phyloP scores from a whole-genome alignment of 768 basidiomycete genomes.

The Clavaria fumosa region DNA sequence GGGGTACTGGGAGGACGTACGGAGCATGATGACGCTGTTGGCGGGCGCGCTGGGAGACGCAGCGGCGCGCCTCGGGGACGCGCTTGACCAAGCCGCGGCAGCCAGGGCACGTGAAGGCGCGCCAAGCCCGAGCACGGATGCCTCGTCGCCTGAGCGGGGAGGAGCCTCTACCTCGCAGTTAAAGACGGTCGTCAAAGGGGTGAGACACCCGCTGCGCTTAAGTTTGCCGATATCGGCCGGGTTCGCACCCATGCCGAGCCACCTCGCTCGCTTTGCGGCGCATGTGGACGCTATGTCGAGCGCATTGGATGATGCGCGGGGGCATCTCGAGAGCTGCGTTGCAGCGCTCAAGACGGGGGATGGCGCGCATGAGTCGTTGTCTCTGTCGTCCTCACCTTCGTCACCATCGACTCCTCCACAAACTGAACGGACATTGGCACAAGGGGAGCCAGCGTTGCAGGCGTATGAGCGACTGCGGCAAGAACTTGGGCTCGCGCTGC shows the following conservation, averaged over 20 bases:
- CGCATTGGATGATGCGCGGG: conserved; percentile 57
- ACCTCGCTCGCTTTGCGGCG: conserved; percentile 50
- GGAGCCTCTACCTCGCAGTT: no score
- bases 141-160: no score
- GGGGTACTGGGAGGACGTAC: conserved; percentile 75
- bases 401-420: conserved; percentile 13
- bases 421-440: no score
- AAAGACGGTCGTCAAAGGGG: no score
- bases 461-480: conserved; percentile 64
- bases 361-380: conserved; percentile 20
- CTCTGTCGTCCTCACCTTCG: conserved; percentile 11
- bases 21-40: conserved; percentile 55
- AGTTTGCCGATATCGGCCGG: conserved; percentile 3
- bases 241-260: conserved; percentile 64
- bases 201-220: no score
- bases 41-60: conserved; percentile 55
- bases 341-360: conserved; percentile 36
- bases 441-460: no score
- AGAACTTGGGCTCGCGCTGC: conserved; percentile 61
- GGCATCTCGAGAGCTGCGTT: conserved; percentile 50
- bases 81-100: no score
- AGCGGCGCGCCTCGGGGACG: conserved; percentile 42
- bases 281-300: conserved; percentile 58
- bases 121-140: conserved; percentile 28
- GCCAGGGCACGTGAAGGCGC: no score